Base-by-base conservation (phyloP, 129 eudicot genomes). In the Solidago caesia region DNA sequence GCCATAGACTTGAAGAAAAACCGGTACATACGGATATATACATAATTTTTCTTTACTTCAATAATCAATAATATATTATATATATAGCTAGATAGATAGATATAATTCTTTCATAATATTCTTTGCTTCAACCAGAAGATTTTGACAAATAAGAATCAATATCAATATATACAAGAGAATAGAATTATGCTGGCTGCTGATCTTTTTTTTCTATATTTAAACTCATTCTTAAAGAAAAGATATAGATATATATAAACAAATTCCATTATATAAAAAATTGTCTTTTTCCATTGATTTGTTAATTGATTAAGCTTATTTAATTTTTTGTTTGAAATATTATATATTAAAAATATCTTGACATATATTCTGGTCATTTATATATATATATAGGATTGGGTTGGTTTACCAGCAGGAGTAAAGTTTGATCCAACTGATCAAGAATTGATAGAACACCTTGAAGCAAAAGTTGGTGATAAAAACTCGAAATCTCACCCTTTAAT, bases 361-460 rank as follows among this genome's bases (percentile, higher is more conserved):
- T 74, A 9, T 42, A 14, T 13, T 65, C 0, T 66, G 2, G 47
- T 66, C 45, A 52, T 44, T 45, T 72, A 11, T 65, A 49, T 74
- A 80, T 83, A 95, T 65, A 49, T 74, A 80, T 83, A 95, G 99
- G 96, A 95, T 59, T 95, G 97, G 97, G 96, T 91, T 69, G 98
- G 98, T 65, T 84, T 94, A 76, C 98, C 98, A 70, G 97, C 98
- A 44, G 98, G 98, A 72, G 98, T 94, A 44, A 94, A 94, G 75
- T 94, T 94, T 68, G 98, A 94, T 77, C 98, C 98, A 73, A 94
- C 93, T 44, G 98, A 94, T 72, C 98, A 94, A 82, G 98, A 94
- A 82, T 55, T 94, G 84, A 90, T 94, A 33, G 97, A 94, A 55
- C 98, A 94, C 75, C 89, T 94, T 46, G 97, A 94, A 68, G 98